A percentile compares a stretch with the other conserved stretches of the same genome.
Conservation (phyloP, 768 basidiomycete genomes). For the Nevesoporus exiguus region DNA sequence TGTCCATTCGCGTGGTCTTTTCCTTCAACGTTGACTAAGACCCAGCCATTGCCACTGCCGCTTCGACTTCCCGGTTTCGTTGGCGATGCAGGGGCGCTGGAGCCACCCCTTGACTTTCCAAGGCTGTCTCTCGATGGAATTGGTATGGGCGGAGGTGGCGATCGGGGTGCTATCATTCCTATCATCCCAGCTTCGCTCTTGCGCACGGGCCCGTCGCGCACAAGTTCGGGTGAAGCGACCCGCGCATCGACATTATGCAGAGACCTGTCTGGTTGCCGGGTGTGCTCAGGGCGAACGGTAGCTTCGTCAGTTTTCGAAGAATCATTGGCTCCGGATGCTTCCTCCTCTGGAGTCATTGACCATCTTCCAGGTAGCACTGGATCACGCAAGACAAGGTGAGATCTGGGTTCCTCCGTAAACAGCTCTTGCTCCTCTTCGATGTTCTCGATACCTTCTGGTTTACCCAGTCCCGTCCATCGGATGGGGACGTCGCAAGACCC, state of each 20-base stretch:
- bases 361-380: conserved; percentile 53
- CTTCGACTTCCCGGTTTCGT: conserved; percentile 33
- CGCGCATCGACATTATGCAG: conserved; percentile 51
- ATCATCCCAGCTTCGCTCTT: conserved; percentile 66
- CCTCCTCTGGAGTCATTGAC: conserved; percentile 53
- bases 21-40: conserved; percentile 59
- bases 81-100: conserved; percentile 30
- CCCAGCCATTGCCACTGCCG: conserved; percentile 57
- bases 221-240: conserved; percentile 52
- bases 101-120: conserved; percentile 21
- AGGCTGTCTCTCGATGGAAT: conserved; percentile 26
- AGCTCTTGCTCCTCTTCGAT: conserved; percentile 34
- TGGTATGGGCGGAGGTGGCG: conserved; percentile 25
- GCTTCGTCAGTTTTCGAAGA: conserved; percentile 26
- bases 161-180: conserved; percentile 41
- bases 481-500: conserved; percentile 52
- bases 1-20: conserved; percentile 31
- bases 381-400: conserved; percentile 26
- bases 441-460: conserved; percentile 37
- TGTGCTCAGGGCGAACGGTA: conserved; percentile 26
- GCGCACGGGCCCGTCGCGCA: conserved; percentile 40
- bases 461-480: conserved; percentile 55
- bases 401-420: conserved; percentile 23
- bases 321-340: conserved; percentile 34
- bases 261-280: conserved; percentile 31